Evolutionary conservation across 805 yeast species (phyloP), one percentile per base, ranked within the genome.

Genomic region (Candida incommunis): DNA sequence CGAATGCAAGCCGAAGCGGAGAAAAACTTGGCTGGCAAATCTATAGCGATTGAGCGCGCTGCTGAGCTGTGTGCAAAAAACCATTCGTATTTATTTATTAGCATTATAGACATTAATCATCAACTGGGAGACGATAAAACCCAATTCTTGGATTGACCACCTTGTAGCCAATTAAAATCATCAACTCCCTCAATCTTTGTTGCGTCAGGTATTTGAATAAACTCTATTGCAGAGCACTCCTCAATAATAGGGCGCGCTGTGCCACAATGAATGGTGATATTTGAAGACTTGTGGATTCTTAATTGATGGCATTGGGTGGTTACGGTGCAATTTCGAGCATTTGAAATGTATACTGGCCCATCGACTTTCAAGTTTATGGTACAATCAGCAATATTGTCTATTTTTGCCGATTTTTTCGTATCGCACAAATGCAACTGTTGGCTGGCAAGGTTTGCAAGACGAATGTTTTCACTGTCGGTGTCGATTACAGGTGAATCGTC

Each of bases 181-280:
- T 53, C 56, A 3, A 59, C 54, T 5, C 25, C 23, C 5, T 45
- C 45, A 46, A 50, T 46, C 5, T 23, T 16, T 2, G 37, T 2
- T 3, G 42, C 13, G 2, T 42, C 45, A 2, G 29, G 50, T 11
- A 50, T 48, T 22, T 49, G 51, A 7, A 46, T 49, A 43, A 59
- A 57, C 13, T 16, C 21, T n/a, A 59, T 42, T 2, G 16, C 40
- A 3, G 16, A 16, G 45, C 56, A 52, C 18, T 45, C 23, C 44
- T 59, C 64, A 22, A 59, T 54, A 21, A 57, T 48, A 7, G 64
- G 64, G 16, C 51, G 44, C 18, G 23, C n/a, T 46, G 61, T 57
- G n/a, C 57, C 51, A 4, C 59, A 42, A 25, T 43, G 48, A 2
- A 59, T 43, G 3, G 44, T 41, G 16, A 44, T 40, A 31, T 49